A percentile compares a stretch with the other conserved stretches of the same genome.
Conservation (phyloP, 495 filamentous ascomycete genomes). For the Viridothelium virens region DNA sequence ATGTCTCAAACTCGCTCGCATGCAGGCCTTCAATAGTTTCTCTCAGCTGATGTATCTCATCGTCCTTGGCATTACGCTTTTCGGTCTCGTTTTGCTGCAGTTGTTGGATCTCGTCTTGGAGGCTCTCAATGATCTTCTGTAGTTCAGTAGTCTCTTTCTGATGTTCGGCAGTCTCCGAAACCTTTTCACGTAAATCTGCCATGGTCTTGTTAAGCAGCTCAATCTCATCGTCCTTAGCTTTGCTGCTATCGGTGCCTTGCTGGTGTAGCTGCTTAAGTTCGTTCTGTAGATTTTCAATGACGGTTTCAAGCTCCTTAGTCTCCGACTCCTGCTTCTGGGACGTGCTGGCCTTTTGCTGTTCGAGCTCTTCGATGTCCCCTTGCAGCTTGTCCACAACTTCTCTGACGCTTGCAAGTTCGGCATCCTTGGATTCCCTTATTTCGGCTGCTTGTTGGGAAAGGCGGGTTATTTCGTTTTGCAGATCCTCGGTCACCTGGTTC, state of each 20-base stretch:
- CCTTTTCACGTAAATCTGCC: background rate
- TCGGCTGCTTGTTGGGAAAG: background rate
- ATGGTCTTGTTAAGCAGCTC: background rate
- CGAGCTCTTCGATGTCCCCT: background rate
- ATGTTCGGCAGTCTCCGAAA: constrained; percentile 1
- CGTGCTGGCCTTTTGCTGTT: background rate
- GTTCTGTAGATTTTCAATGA: constrained; percentile 7
- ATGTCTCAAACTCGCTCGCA: background rate
- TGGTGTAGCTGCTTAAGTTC: constrained; percentile 3
- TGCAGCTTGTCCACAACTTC: background rate
- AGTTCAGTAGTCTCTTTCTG: constrained; percentile 5
- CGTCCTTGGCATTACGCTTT: background rate
- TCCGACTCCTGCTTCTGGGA: constrained; percentile 5
- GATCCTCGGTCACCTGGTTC: constrained; percentile 6
- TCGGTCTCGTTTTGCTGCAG: background rate
- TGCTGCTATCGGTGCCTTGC: background rate
- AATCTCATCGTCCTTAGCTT: constrained; percentile 1
- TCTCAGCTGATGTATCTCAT: constrained; percentile 1
- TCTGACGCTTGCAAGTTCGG: background rate
- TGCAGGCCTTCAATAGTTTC: background rate
- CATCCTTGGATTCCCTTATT: background rate
- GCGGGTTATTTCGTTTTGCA: constrained; percentile 2
- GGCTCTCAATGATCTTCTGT: background rate
- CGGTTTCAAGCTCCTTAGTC: background rate
- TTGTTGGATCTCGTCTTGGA: background rate